Conservation (phyloP, 768 basidiomycete species). For the Lactarius sp. region DNA sequence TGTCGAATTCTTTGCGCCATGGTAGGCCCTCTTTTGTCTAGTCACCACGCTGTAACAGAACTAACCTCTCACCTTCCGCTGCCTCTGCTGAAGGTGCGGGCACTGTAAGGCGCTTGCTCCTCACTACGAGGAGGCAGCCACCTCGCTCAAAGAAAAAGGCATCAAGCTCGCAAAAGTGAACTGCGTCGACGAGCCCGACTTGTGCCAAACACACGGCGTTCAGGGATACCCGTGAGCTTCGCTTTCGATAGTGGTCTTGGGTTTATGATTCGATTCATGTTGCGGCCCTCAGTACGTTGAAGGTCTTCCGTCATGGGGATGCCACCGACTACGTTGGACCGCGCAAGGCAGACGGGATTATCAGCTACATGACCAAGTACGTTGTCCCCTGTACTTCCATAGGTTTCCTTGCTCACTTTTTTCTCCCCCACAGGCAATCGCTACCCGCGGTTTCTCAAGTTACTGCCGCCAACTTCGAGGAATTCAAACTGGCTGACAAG, state of each 20-base stretch:
- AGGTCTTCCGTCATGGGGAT: slow-evolving; percentile 86
- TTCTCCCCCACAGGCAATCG: slow-evolving; percentile 60
- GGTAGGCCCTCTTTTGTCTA: slow-evolving; percentile 39
- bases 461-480: slow-evolving; percentile 66
- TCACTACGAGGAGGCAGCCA: slow-evolving; percentile 92
- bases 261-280: background rate
- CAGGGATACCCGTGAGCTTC: slow-evolving; percentile 87
- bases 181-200: slow-evolving; percentile 89
- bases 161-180: slow-evolving; percentile 96
- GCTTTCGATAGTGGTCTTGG: background rate
- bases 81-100: slow-evolving; percentile 59
- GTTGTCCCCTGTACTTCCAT: background rate
- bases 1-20: slow-evolving; percentile 94
- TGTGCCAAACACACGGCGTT: slow-evolving; percentile 84
- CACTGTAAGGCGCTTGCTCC: slow-evolving; percentile 96
- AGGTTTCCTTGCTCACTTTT: slow-evolving; percentile 2
- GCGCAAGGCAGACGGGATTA: slow-evolving; percentile 91
- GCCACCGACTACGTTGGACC: slow-evolving; percentile 80
- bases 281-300: slow-evolving; percentile 58
- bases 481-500: slow-evolving; percentile 86
- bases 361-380: slow-evolving; percentile 95
- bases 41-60: background rate
- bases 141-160: slow-evolving; percentile 80
- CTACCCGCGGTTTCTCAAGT: slow-evolving; percentile 89
- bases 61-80: background rate